Percentiles rank a stretch among this genome's conserved stretches.
phyloP scores from a whole-genome alignment of 163 green algal genomes.

The Coccomyxa subellipsoidea region DNA sequence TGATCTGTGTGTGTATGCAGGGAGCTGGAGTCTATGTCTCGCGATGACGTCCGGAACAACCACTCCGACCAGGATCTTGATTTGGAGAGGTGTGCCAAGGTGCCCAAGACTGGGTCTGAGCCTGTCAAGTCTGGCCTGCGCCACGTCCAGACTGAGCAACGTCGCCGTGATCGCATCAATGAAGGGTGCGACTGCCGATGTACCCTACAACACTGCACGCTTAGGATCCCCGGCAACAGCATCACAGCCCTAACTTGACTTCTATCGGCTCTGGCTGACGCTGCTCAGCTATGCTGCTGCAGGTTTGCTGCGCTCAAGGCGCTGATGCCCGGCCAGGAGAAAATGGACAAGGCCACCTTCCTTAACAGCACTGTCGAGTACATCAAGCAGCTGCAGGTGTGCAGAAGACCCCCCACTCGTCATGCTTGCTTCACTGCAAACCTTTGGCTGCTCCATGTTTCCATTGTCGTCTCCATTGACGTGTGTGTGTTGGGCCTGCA shows the following conservation, averaged over 20 bases:
- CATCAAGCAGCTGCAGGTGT: conserved; percentile 24
- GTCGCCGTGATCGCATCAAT: conserved; percentile 16
- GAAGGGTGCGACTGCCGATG: conserved; percentile 6
- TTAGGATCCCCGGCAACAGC: neutral
- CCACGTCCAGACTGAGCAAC: conserved; percentile 22
- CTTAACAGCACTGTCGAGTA: conserved; percentile 14
- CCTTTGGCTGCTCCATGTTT: no score
- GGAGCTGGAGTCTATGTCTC: neutral
- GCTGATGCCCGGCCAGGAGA: conserved; percentile 19
- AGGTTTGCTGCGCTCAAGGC: conserved; percentile 8
- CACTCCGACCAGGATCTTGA: neutral
- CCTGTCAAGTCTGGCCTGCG: neutral
- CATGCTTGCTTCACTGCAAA: no score
- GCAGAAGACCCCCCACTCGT: neutral
- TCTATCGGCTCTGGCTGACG: neutral
- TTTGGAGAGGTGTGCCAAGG: neutral
- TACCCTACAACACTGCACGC: no score
- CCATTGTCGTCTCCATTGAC: no score
- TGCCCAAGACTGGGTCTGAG: neutral
- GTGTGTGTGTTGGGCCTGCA: neutral
- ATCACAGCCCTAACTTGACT: neutral
- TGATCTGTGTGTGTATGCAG: neutral
- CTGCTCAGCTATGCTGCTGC: neutral
- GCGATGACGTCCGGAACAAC: neutral
- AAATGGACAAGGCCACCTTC: conserved; percentile 19